phyloP scores from a whole-genome alignment of 1,284 basidiomycete genomes.

The Stereum hirsutum region DNA sequence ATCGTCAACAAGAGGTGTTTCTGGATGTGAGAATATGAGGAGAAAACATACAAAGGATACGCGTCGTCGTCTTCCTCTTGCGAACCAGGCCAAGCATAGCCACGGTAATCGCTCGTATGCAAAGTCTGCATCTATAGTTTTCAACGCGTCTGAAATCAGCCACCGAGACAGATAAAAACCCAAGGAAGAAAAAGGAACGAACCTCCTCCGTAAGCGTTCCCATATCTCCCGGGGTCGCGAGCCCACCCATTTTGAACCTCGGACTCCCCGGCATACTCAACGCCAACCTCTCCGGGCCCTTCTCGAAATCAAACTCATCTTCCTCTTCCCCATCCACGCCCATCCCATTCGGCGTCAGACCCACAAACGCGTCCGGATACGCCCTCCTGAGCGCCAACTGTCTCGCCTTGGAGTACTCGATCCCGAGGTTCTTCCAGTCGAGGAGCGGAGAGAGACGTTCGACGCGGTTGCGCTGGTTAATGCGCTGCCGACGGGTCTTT shows the following conservation, averaged over 20 bases:
- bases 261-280: slow-evolving; percentile 86
- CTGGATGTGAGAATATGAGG: slow-evolving; percentile 1
- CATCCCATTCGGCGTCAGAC: slow-evolving; percentile 24
- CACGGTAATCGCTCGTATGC: slow-evolving; percentile 83
- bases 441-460: slow-evolving; percentile 88
- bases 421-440: slow-evolving; percentile 97
- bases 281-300: slow-evolving; percentile 61
- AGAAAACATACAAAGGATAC: slow-evolving; percentile 72
- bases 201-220: slow-evolving; percentile 92
- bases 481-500: slow-evolving; percentile 93
- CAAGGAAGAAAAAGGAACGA: slow-evolving; percentile 9
- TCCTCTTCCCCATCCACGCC: slow-evolving; percentile 29
- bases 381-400: slow-evolving; percentile 89
- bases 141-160: neutral
- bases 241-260: slow-evolving; percentile 57
- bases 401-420: slow-evolving; percentile 94
- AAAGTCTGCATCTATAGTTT: slow-evolving; percentile 80
- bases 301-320: slow-evolving; percentile 48
- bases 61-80: slow-evolving; percentile 83
- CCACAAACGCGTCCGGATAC: slow-evolving; percentile 88
- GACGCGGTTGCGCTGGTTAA: slow-evolving; percentile 97
- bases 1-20: slow-evolving; percentile 8
- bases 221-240: slow-evolving; percentile 85
- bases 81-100: slow-evolving; percentile 54
- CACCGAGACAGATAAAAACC: neutral